Evolutionary conservation across 208 protist species (phyloP).

Genomic region (Crithidia thermophila): DNA sequence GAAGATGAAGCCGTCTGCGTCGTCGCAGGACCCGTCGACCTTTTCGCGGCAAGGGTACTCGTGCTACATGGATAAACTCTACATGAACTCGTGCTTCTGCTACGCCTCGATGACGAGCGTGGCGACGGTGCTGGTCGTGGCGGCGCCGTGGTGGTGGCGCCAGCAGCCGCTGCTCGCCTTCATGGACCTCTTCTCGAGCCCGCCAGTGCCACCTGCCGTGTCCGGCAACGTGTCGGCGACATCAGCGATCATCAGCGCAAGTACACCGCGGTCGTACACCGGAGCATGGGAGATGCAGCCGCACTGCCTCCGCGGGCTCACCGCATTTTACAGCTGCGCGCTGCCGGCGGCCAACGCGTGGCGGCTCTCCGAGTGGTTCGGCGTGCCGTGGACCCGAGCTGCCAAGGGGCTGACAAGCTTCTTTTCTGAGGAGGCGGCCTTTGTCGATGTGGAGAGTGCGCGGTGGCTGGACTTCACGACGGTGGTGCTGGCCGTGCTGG

Average conservation of each 20-base stretch:
- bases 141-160: conserved; percentile 35
- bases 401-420: conserved; percentile 20
- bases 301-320: conserved; percentile 18
- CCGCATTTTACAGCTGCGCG: conserved; percentile 28
- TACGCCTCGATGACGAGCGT: conserved; percentile 16
- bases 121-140: conserved; percentile 19
- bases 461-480: conserved; percentile 42
- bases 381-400: conserved; percentile 36
- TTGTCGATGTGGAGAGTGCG: conserved; percentile 24
- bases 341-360: conserved; percentile 34
- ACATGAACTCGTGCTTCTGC: conserved; percentile 29
- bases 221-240: background rate
- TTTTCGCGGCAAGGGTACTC: conserved; percentile 49
- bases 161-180: conserved; percentile 30
- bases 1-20: conserved; percentile 12
- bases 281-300: conserved; percentile 30
- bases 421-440: conserved; percentile 7
- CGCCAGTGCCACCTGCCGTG: background rate
- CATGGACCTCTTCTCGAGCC: conserved; percentile 38
- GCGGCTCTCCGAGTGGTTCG: conserved; percentile 41
- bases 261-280: conserved; percentile 26
- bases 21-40: background rate
- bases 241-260: background rate
- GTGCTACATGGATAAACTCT: conserved; percentile 46
- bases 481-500: conserved; percentile 22